Evolutionary conservation across 306 rosid genomes (phyloP), one percentile per base, ranked within the genome.

Genomic region (Spatholobus suberectus): DNA sequence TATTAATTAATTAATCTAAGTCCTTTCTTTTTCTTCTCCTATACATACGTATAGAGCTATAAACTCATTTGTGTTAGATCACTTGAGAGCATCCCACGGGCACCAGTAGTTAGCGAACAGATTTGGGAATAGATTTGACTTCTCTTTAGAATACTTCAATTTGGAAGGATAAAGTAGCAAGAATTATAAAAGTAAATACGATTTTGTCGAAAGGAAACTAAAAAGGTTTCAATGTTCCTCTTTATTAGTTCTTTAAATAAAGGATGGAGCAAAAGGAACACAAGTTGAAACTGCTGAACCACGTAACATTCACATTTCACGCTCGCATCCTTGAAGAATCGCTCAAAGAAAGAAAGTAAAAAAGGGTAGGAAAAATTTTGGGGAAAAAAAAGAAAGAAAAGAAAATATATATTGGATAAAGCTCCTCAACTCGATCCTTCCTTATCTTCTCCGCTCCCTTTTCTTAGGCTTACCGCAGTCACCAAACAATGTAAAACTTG

Each of bases 401-500:
- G 41, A 6, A 65, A 32, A 75, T 76, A 46, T 83, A 73, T 73
- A 18, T 11, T 21, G 6, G 75, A 75, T 52, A 84, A 74, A 70
- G 7, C 7, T 62, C 15, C 40, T 12, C 7, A 61, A 65, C 44
- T 17, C 12, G n/a, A 65, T 10, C 27, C 70, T 57, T 32, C n/a
- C 24, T 47, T 82, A 87, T 85, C 88, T 89, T 78, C 83, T 85
- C 2, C 79, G 24, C 34, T 88, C 93, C 21, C 61, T 85, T 76
- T 85, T 96, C 91, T 80, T 89, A 6, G 89, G 73, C 87, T 87
- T 92, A 52, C 90, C 94, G 80, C 97, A 96, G 73, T 89, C 97
- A 46, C 98, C 91, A 58, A 94, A 92, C 89, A 96, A 84, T 5
- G 90, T 66, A 81, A 85, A 88, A 62, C 75, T 77, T 78, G 94